Evolutionary conservation across 2,329 filamentous ascomycete species (phyloP), one percentile per base, ranked within the genome.

Genomic region (Colletotrichum theobromicola): DNA sequence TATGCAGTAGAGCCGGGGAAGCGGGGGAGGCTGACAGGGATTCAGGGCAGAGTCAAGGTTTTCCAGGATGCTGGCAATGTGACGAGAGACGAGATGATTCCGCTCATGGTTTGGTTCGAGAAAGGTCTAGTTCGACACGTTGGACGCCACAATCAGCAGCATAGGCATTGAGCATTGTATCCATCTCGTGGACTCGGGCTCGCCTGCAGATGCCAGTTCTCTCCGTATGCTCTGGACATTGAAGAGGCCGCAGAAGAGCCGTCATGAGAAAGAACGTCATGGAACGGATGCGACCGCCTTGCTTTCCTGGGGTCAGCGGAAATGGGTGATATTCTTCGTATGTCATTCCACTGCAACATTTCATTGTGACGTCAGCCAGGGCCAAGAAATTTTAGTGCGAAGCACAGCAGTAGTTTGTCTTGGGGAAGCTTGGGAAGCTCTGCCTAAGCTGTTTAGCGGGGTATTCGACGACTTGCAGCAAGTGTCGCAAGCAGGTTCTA

Each of bases 101-200:
- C 32, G 42, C 8, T 21, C 18, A 50, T 65, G n/a, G 21, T n/a
- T 28, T 53, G 50, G 46, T 42, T 46, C 57, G 42, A 73, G 16
- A 58, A 58, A 26, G 30, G 32, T 53, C 34, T 50, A 10, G 42
- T 21, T 50, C 71, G 67, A 65, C 67, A 64, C 50, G 60, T 73
- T 60, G 71, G 60, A 70, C 71, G 71, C 71, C 71, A 73, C 67
- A 73, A 58, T 24, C 66, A 61, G 53, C 61, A 71, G 65, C 37
- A 34, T 61, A 35, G 58, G 65, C 37, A 34, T 61, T 46, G 58
- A 53, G 60, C 37, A 71, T 62, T 30, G 61, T 35, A 71, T 53
- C 15, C 61, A 58, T n/a, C 28, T 35, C n/a, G n/a, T n/a, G n/a
- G n/a, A n/a, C 32, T 74, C 61, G n/a, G 53, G 65, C 24, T 18